A percentile compares a stretch with the other conserved stretches of the same genome.
These are phyloP conservation scores for Penicillium sp. DNA, from an alignment of 2,329 filamentous ascomycete species.

Conservation along the genomic window DNA sequence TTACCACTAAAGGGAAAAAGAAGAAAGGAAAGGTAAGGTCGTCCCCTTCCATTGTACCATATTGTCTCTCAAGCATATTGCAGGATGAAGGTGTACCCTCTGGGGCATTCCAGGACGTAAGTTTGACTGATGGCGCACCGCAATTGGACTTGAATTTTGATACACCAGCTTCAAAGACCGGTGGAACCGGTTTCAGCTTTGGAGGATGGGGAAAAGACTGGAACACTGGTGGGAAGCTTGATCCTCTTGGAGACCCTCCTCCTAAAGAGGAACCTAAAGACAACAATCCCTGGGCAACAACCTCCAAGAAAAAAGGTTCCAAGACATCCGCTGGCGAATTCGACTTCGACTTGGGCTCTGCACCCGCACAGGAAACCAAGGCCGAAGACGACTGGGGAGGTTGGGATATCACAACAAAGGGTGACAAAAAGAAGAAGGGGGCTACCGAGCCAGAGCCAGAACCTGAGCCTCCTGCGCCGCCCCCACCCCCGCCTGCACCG, in stretches of 20 bases:
- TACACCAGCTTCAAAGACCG: conserved; percentile 43
- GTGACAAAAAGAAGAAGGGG: conserved; percentile 24
- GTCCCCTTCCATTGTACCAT: background rate
- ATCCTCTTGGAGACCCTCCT: conserved; percentile 35
- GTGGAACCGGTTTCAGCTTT: conserved; percentile 46
- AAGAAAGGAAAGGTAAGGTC: conserved; percentile 56
- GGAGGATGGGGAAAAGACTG: conserved; percentile 62
- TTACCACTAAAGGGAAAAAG: conserved; percentile 52
- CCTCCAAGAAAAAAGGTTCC: conserved; percentile 39
- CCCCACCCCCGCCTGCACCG: conserved; percentile 20
- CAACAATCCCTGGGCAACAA: conserved; percentile 44
- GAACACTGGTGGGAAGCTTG: conserved; percentile 43
- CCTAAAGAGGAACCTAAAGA: conserved; percentile 33
- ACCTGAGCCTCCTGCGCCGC: conserved; percentile 13
- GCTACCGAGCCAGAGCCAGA: conserved; percentile 24
- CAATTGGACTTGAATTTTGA: conserved; percentile 59
- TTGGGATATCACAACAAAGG: conserved; percentile 28
- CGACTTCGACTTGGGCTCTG: conserved; percentile 45
- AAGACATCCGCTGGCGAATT: conserved; percentile 39
- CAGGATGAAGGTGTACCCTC: conserved; percentile 37
- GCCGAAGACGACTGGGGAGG: conserved; percentile 27
- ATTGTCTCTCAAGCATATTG: background rate
- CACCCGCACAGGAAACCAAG: conserved; percentile 42
- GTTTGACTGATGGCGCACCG: conserved; percentile 60
- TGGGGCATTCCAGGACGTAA: conserved; percentile 67